Base-by-base conservation (phyloP, 106 monocot genomes). In the Alisma plantagoaquatica region DNA sequence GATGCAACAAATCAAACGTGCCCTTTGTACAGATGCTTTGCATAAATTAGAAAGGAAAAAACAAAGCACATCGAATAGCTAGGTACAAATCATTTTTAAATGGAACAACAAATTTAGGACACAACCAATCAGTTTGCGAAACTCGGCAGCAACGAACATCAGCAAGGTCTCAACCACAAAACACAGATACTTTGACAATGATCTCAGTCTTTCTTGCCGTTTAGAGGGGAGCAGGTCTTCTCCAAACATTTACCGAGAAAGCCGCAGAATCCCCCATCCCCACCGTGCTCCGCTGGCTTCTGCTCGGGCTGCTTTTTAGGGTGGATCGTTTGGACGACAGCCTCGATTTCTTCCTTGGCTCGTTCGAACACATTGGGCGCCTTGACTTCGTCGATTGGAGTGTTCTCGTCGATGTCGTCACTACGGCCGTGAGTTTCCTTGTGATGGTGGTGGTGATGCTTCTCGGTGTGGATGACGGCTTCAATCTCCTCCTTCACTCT, bases 261-360 rank as follows among this genome's bases (percentile, higher is more conserved):
- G 21, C 45, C 62, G 57, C 33, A 55, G 32, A 57, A 71, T 0
- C 63, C 68, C 23, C 44, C 64, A 31, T 57, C 38, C 49, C 54
- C 55, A 14, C 17, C 22, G 3, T n/a, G n/a, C n/a, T 21, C 10
- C 1, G 61, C 52, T 17, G 20, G 27, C 2, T 72, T 29, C 23
- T 61, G 23, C 15, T 63, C 58, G 12, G 31, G 29, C 14, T 53
- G 60, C 19, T 78, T 76, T 41, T 77, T 80, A 18, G 84, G 77
- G 70, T 75, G 77, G 38, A 91, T 60, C 1, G 84, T 38, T 49
- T 75, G 77, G 2, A 81, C 67, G 49, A 91, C 49, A 27, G 91
- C 91, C 53, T 91, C 80, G 2, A 91, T 72, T 65, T 86, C 90
- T 59, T 90, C 90, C 54, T 84, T 90, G 17, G 90, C 84, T 27